These are phyloP conservation scores for Chytridiales sp. DNA, from an alignment of 371 early-diverging fungal genomes.

Conservation along the genomic window DNA sequence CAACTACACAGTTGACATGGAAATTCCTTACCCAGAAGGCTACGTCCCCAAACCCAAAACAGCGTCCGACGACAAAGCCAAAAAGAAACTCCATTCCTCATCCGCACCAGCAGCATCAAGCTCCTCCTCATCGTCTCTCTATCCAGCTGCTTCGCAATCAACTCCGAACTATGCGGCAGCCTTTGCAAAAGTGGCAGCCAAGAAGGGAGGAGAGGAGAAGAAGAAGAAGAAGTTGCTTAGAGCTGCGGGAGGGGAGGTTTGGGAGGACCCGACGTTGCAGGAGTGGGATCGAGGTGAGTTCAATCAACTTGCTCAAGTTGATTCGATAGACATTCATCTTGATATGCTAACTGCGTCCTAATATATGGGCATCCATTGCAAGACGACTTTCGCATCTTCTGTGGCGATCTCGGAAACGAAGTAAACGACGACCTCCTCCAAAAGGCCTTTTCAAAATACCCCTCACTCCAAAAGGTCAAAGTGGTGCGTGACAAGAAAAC, in stretches of 20 bases:
- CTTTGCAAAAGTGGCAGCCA: conserved; percentile 2
- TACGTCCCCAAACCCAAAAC: conserved; percentile 31
- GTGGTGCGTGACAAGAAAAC: conserved; percentile 53
- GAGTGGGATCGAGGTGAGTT: conserved; percentile 84
- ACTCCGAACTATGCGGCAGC: conserved; percentile 4
- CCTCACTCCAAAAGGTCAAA: conserved; percentile 69
- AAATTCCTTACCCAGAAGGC: conserved; percentile 40
- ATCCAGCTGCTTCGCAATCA: conserved; percentile 3
- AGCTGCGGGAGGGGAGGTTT: conserved; percentile 88
- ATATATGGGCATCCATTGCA: not conserved
- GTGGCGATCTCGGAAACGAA: conserved; percentile 87
- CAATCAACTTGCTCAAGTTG: not conserved
- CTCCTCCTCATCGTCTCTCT: conserved; percentile 1
- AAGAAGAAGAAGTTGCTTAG: conserved; percentile 69
- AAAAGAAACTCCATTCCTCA: conserved; percentile 11
- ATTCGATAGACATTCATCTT: not conserved
- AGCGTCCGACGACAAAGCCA: conserved; percentile 9
- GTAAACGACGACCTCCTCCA: conserved; percentile 77
- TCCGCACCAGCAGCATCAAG: conserved; percentile 12
- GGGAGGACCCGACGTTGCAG: conserved; percentile 88
- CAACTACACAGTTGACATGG: too few relatives aligned
- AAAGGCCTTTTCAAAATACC: conserved; percentile 78
- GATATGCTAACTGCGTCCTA: not conserved
- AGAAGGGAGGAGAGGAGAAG: conserved; percentile 18
- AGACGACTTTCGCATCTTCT: conserved; percentile 86